These are phyloP conservation scores for Trypethelium eluteriae DNA, from an alignment of 495 filamentous ascomycete species.

Conservation along the genomic window DNA sequence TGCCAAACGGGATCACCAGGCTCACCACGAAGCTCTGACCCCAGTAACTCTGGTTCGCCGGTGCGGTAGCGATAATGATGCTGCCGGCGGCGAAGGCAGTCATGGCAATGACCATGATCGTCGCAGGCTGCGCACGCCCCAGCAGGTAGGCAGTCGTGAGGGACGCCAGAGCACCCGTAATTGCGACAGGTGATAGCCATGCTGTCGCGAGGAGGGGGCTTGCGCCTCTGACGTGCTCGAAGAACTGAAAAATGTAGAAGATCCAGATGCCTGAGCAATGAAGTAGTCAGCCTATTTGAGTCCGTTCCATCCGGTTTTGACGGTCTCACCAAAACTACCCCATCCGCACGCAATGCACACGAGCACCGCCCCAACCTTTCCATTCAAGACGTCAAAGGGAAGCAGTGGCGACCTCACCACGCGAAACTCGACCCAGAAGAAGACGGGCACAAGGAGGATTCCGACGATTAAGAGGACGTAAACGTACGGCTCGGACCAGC, in stretches of 20 bases:
- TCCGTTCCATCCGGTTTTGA: constrained; percentile 4
- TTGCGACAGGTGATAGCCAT: constrained; percentile 39
- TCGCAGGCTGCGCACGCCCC: constrained; percentile 36
- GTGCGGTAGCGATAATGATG: constrained; percentile 42
- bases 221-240: constrained; percentile 42
- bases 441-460: constrained; percentile 41
- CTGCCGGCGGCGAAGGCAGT: constrained; percentile 41
- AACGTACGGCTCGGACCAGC: constrained; percentile 48
- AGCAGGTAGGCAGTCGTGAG: constrained; percentile 44
- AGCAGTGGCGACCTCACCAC: constrained; percentile 44
- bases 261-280: constrained; percentile 36
- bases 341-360: constrained; percentile 50
- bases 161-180: constrained; percentile 45
- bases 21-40: constrained; percentile 22
- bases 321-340: constrained; percentile 45
- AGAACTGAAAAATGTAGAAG: constrained; percentile 51
- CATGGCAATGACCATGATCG: constrained; percentile 47
- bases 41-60: constrained; percentile 40
- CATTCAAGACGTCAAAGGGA: constrained; percentile 42
- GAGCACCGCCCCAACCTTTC: constrained; percentile 46
- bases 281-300: constrained; percentile 1
- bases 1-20: constrained; percentile 27
- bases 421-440: constrained; percentile 44
- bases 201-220: constrained; percentile 45
- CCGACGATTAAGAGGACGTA: constrained; percentile 50